Base-by-base conservation (phyloP, 2,329 filamentous ascomycete genomes). In the Ascochyta viciae-villosae region DNA sequence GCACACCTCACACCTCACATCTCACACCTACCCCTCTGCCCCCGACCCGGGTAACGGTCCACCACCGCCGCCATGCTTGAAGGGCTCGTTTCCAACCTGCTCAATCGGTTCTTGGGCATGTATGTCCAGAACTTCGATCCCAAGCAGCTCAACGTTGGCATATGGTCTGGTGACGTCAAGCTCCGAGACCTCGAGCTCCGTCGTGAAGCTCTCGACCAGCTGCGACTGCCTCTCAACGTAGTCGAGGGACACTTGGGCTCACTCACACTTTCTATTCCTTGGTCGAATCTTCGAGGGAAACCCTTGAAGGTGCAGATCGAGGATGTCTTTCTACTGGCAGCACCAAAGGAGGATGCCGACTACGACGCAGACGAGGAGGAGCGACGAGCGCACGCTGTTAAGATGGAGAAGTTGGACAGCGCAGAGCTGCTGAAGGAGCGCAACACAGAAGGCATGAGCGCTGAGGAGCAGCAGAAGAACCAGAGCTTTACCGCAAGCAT, bases 61-160 rank as follows among this genome's bases (percentile, higher is more conserved):
- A 74, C 76, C 67, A 69, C 76, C 76, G 70, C 76, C 80, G 83
- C 76, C 72, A 99, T 99, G 95, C 87, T 99, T 81, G 95, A 99
- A 85, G 91, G 93, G 67, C 85, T 99, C 68, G 95, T 98, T 63
- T 92, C 95, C 70, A 96, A 94, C 79, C 84, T 99, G 82, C 89
- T 99, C 70, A 99, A 99, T 82, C 90, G 96, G 82, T 98, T 99
- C 80, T 81, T 99, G 86, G 96, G 95, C 84, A 96, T 98, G 90
- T 99, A 99, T 78, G 94, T 99, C 78, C 93, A 96, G 85, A 98
- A 99, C 80, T 99, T 99, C 76, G 95, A 99, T 78, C 92, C 95
- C 50, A 90, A 92, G 71, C 95, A 99, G 81, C 85, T 99, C 64
- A 99, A 99, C 75, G 93, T 99, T 62, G 95, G 96, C 62, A 99